These are phyloP conservation scores for Acacia acuminata DNA, from an alignment of 306 rosid genomes.

Conservation along the genomic window DNA sequence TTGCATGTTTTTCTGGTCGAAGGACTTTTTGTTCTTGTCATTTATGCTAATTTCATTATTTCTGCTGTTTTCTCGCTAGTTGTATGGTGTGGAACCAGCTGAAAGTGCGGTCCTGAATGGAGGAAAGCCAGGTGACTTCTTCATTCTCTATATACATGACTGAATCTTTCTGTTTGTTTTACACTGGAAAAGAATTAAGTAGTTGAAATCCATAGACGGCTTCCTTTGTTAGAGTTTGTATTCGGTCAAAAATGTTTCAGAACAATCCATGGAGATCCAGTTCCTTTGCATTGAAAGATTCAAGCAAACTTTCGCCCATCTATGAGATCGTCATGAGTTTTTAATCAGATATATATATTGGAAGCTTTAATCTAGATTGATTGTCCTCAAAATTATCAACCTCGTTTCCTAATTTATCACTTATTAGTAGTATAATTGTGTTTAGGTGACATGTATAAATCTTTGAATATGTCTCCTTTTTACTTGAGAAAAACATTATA, in stretches of 20 bases:
- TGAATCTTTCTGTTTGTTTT: background rate
- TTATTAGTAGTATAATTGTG: background rate
- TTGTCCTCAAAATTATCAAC: too few relatives aligned
- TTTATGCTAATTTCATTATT: slow-evolving; percentile 6
- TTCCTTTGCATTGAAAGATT: background rate
- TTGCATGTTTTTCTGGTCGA: background rate
- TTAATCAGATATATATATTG: background rate
- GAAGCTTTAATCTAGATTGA: background rate
- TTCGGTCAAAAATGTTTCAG: background rate
- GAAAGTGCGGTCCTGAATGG: slow-evolving; percentile 86
- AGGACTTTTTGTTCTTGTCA: background rate
- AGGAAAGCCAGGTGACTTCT: slow-evolving; percentile 66
- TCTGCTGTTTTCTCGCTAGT: slow-evolving; percentile 34
- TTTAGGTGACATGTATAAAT: background rate
- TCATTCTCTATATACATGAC: background rate
- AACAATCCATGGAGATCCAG: background rate
- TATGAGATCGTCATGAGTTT: background rate
- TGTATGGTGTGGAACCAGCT: slow-evolving; percentile 77
- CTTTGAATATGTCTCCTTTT: background rate
- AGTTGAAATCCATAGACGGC: background rate
- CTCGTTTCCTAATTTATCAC: too few relatives aligned
- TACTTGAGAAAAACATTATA: slow-evolving; percentile 2
- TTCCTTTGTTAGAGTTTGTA: background rate
- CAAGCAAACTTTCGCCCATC: background rate
- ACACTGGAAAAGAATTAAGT: slow-evolving; percentile 2